Conservation (phyloP, 2,329 filamentous ascomycete species). For the Penicillium sp. region DNA sequence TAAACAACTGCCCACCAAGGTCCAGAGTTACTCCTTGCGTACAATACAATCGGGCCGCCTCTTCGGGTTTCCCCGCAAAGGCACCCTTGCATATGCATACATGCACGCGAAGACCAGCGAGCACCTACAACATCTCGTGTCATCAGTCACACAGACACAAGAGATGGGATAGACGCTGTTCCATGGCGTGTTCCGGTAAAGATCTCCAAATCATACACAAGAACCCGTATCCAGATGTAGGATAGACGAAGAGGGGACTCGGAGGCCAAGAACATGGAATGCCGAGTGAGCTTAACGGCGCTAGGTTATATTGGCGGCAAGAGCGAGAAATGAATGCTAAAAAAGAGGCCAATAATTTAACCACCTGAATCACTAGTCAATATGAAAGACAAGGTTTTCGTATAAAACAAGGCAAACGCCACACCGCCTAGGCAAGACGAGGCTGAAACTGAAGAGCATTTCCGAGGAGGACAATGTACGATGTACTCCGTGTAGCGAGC, state of each 20-base stretch:
- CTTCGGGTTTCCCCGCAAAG: neutral
- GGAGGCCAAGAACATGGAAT: neutral
- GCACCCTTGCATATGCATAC: neutral
- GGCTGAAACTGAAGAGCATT: neutral
- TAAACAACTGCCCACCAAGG: neutral
- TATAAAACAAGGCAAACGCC: neutral
- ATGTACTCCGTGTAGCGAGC: neutral
- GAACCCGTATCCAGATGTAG: neutral
- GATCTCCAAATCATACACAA: neutral
- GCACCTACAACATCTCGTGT: neutral
- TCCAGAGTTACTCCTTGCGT: neutral
- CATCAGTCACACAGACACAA: neutral
- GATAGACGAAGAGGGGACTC: neutral
- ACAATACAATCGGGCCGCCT: too few relatives aligned
- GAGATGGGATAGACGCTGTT: neutral
- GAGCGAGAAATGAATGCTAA: neutral
- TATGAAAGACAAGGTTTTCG: neutral
- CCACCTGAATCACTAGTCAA: neutral
- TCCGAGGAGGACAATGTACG: neutral
- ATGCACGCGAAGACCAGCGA: neutral
- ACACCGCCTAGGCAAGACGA: neutral
- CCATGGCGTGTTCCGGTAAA: neutral
- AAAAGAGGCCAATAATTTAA: neutral
- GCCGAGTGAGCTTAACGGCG: neutral
- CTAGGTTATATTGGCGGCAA: constrained; percentile 1